Evolutionary conservation across 495 filamentous ascomycete genomes (phyloP), one percentile per base, ranked within the genome.

Genomic region (Thermochaetoides thermophila): DNA sequence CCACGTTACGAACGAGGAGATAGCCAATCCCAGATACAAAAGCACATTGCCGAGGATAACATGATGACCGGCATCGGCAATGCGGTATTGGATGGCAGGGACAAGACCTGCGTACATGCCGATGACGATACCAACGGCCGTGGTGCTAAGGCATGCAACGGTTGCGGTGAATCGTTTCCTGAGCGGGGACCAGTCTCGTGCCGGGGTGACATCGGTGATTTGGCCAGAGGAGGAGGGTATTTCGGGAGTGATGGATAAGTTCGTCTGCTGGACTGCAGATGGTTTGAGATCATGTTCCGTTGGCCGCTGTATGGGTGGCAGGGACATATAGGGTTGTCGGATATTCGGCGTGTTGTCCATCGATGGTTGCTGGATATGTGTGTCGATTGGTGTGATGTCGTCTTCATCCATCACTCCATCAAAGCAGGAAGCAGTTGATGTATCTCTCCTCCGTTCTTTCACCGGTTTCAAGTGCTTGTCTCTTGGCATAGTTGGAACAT

Each of bases 41-140:
- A 71, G 59, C n/a, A 78, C 69, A 46, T 84, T 84, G 12, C 80
- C 80, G 8, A 81, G 57, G 21, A 81, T 77, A 5, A 71, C 64
- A 35, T 71, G 68, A 42, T 81, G 71, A 31, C 69, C 39, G 39
- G 71, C 63, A 41, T 81, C 74, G 23, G 68, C 71, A 32, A 85
- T 66, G 39, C 66, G 69, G 45, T 82, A 80, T 49, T 81, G 76
- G 27, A 85, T 81, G 7, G 70, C 65, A n/a, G 76, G 74, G 5
- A 79, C 74, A 45, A 81, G 68, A 5, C 80, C 80, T 34, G 74
- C 74, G 45, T 85, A 85, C 17, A 81, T 74, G 12, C 80, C 81
- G 37, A 81, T 56, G 13, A 82, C 60, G 11, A 78, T 55, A 3
- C 80, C 81, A 37, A 83, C 56, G 27, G 78, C 52, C 10, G 69